Percentiles rank a stretch among this genome's conserved stretches.
Conservation (phyloP, 2,329 filamentous ascomycete genomes). For the Leptographium wingfieldii region DNA sequence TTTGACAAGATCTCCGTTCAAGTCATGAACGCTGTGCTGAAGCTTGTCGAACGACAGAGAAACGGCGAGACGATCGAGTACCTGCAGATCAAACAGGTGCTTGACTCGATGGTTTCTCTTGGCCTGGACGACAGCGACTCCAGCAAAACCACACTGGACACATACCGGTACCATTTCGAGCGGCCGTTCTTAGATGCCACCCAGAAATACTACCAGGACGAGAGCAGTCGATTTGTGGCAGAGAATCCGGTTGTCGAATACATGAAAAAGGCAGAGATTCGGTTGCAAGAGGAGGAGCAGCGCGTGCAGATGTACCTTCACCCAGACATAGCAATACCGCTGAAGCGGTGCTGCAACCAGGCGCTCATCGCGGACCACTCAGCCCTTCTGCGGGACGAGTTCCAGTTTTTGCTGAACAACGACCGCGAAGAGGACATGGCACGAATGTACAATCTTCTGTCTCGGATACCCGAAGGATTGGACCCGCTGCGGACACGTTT, state of each 20-base stretch:
- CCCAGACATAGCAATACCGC: slow-evolving; percentile 68
- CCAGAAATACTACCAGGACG: slow-evolving; percentile 72
- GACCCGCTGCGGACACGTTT: slow-evolving; percentile 81
- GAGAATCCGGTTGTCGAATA: slow-evolving; percentile 98
- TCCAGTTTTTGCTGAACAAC: slow-evolving; percentile 85
- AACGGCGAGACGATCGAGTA: slow-evolving; percentile 98
- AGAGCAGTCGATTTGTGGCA: slow-evolving; percentile 87
- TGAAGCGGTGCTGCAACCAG: slow-evolving; percentile 81
- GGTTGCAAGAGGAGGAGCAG: slow-evolving; percentile 85
- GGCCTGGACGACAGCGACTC: slow-evolving; percentile 88
- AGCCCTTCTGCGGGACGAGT: slow-evolving; percentile 78
- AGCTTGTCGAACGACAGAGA: slow-evolving; percentile 91
- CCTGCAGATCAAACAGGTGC: slow-evolving; percentile 89
- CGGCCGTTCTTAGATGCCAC: slow-evolving; percentile 82
- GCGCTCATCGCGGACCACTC: slow-evolving; percentile 86
- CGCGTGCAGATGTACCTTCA: slow-evolving; percentile 87
- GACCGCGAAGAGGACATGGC: slow-evolving; percentile 92
- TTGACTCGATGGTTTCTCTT: slow-evolving; percentile 91
- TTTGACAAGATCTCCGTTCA: slow-evolving; percentile 73
- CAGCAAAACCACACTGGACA: slow-evolving; percentile 86
- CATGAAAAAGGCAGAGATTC: slow-evolving; percentile 96
- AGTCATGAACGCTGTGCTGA: slow-evolving; percentile 90
- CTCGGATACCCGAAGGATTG: slow-evolving; percentile 78
- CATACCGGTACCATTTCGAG: slow-evolving; percentile 89
- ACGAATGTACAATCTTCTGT: slow-evolving; percentile 87